These are phyloP conservation scores for Alternaria viburni DNA, from an alignment of 2,329 filamentous ascomycete species.

Conservation along the genomic window DNA sequence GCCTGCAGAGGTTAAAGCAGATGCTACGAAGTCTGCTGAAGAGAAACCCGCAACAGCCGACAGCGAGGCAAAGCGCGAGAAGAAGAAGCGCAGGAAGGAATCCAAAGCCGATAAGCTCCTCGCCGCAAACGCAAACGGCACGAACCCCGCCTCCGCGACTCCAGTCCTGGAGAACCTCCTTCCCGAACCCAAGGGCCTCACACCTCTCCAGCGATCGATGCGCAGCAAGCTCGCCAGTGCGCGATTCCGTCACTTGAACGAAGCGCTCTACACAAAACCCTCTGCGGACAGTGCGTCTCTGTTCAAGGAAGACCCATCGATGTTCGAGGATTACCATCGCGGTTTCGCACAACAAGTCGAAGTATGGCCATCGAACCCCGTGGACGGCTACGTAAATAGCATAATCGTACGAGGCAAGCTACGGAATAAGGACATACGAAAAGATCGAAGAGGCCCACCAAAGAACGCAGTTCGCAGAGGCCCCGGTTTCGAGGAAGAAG, in stretches of 20 bases:
- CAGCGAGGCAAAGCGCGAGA: slow-evolving; percentile 35
- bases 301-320: slow-evolving; percentile 84
- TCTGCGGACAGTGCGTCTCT: slow-evolving; percentile 82
- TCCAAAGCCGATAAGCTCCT: slow-evolving; percentile 12
- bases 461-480: slow-evolving; percentile 32
- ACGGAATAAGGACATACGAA: slow-evolving; percentile 42
- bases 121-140: slow-evolving; percentile 15
- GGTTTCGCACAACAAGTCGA: slow-evolving; percentile 95
- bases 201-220: slow-evolving; percentile 93
- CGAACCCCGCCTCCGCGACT: slow-evolving; percentile 4
- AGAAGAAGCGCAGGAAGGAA: slow-evolving; percentile 17
- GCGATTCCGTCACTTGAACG: slow-evolving; percentile 95
- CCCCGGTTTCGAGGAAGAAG: slow-evolving; percentile 13
- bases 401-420: slow-evolving; percentile 72
- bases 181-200: slow-evolving; percentile 67
- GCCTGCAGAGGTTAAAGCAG: slow-evolving; percentile 25
- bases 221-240: slow-evolving; percentile 92
- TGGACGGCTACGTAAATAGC: slow-evolving; percentile 80
- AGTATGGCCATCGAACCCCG: slow-evolving; percentile 95
- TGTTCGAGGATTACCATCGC: slow-evolving; percentile 95
- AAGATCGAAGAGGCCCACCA: slow-evolving; percentile 50
- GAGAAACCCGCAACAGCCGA: slow-evolving; percentile 21
- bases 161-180: slow-evolving; percentile 32
- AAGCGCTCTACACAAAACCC: slow-evolving; percentile 92
- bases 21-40: slow-evolving; percentile 1